These are phyloP conservation scores for Thecaphora frezii DNA, from an alignment of 1,284 basidiomycete species.

Conservation along the genomic window DNA sequence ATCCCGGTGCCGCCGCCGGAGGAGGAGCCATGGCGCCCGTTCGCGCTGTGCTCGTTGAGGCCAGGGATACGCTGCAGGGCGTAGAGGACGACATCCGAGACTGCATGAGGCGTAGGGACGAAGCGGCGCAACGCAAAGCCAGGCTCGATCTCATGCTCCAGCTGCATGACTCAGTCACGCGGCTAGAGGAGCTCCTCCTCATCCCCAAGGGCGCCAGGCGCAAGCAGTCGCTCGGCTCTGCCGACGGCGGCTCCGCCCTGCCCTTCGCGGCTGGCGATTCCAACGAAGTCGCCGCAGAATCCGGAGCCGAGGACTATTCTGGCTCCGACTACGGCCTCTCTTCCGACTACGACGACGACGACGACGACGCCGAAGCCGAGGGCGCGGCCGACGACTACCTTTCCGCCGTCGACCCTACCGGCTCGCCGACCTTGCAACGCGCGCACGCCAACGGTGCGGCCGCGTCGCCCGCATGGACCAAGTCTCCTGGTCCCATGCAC, in stretches of 20 bases:
- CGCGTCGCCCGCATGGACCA: no score
- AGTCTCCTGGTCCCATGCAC: no score
- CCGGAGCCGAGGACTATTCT: conserved; percentile 11
- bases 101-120: conserved; percentile 78
- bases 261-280: no score
- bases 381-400: no score
- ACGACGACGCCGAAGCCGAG: conserved; percentile 10
- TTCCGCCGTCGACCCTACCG: no score
- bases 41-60: conserved; percentile 21
- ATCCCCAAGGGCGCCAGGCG: conserved; percentile 60
- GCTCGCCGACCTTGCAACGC: no score
- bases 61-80: conserved; percentile 65
- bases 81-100: conserved; percentile 76
- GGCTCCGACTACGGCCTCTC: conserved; percentile 24
- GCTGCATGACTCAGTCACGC: conserved; percentile 79
- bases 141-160: conserved; percentile 80
- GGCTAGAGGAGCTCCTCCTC: conserved; percentile 77
- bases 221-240: conserved; percentile 6
- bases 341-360: conserved; percentile 24
- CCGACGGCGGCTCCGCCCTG: no score
- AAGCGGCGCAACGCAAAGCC: conserved; percentile 66
- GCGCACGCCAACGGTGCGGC: no score
- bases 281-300: neutral
- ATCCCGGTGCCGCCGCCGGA: conserved; percentile 4
- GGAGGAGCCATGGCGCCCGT: conserved; percentile 23